Conservation (phyloP, 768 basidiomycete species). For the Pleurotus sapidus region DNA sequence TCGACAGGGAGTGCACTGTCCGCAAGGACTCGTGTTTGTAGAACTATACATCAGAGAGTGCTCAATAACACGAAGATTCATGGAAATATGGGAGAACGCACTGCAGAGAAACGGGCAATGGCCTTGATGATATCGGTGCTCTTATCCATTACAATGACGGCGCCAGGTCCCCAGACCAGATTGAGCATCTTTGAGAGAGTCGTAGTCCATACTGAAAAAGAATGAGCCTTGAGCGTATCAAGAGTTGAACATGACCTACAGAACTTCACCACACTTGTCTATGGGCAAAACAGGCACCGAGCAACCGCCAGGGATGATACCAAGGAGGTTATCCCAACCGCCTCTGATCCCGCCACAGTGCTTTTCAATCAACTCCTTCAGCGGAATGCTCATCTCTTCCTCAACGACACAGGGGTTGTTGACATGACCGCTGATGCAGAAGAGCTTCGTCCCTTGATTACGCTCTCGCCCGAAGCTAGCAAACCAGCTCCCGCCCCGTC, state of each 20-base stretch:
- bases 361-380: conserved; percentile 92
- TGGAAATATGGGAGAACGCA: conserved; percentile 22
- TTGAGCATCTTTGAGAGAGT: conserved; percentile 93
- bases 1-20: conserved; percentile 93
- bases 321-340: conserved; percentile 95
- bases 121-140: conserved; percentile 92
- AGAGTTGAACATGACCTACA: conserved; percentile 52
- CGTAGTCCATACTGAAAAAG: conserved; percentile 85
- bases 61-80: neutral
- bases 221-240: neutral
- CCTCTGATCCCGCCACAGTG: conserved; percentile 94
- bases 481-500: conserved; percentile 89
- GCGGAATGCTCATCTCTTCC: conserved; percentile 98
- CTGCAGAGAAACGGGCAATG: conserved; percentile 90
- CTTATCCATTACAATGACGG: conserved; percentile 99
- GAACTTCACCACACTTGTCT: conserved; percentile 77
- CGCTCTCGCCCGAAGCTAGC: conserved; percentile 87
- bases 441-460: conserved; percentile 96
- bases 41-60: conserved; percentile 48
- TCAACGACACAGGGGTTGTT: conserved; percentile 98
- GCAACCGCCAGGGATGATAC: conserved; percentile 94
- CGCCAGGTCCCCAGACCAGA: conserved; percentile 98
- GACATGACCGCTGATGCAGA: conserved; percentile 95
- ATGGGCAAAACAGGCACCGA: conserved; percentile 93
- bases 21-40: conserved; percentile 99